Percentiles rank a stretch among this genome's conserved stretches.
Conservation (phyloP, 352 stramenopile species). For the Globisporangium middletonii region DNA sequence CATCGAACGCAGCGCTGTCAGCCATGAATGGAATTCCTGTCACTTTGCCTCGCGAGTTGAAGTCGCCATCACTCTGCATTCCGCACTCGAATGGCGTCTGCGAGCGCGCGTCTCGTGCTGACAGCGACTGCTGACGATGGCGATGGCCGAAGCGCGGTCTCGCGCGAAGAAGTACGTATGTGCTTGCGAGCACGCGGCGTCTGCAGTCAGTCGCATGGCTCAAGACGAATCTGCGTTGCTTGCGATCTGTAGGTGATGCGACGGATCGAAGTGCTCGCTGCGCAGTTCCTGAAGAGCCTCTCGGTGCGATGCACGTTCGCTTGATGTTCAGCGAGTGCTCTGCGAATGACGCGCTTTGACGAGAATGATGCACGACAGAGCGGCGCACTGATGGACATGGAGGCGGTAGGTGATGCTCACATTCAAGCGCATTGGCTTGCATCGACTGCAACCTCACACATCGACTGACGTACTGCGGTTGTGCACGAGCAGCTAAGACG, state of each 20-base stretch:
- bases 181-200: neutral
- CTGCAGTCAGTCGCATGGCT: neutral
- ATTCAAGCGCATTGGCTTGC: too few relatives aligned
- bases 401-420: constrained; percentile 28
- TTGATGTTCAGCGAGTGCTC: neutral
- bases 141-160: neutral
- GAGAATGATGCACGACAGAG: constrained; percentile 17
- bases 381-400: constrained; percentile 41
- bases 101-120: constrained; percentile 10
- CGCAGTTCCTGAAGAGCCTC: constrained; percentile 50
- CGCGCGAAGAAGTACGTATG: constrained; percentile 37
- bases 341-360: neutral
- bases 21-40: neutral
- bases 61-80: neutral
- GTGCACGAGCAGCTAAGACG: constrained; percentile 42
- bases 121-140: neutral
- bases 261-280: constrained; percentile 50
- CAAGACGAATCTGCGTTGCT: neutral
- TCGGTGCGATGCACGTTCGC: constrained; percentile 19
- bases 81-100: neutral
- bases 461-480: neutral
- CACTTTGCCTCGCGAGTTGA: neutral
- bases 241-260: constrained; percentile 31
- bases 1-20: too few relatives aligned
- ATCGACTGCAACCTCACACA: too few relatives aligned